phyloP scores from a whole-genome alignment of 768 basidiomycete genomes.

The Asterophora parasitica region DNA sequence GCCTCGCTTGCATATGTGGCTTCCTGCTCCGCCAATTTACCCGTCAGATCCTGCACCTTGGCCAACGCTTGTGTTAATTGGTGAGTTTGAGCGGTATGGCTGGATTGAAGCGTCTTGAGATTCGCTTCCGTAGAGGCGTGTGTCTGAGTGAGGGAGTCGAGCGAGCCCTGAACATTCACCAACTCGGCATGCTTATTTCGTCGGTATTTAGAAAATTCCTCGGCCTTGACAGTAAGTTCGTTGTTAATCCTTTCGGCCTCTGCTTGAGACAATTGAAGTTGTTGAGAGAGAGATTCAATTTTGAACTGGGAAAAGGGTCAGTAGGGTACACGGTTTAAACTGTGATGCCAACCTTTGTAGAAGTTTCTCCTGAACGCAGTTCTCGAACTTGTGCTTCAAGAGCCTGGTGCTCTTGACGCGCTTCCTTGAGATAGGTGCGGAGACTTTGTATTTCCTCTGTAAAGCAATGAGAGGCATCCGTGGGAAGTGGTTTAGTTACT shows the following conservation, averaged over 20 bases:
- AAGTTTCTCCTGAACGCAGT: slow-evolving; percentile 67
- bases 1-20: slow-evolving; percentile 77
- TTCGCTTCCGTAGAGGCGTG: slow-evolving; percentile 62
- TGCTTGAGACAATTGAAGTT: slow-evolving; percentile 69
- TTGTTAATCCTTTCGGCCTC: slow-evolving; percentile 69
- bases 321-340: neutral
- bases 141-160: slow-evolving; percentile 68
- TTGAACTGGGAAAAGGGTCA: slow-evolving; percentile 58
- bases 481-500: slow-evolving; percentile 15
- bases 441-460: slow-evolving; percentile 70
- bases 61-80: slow-evolving; percentile 75
- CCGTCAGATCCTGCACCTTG: slow-evolving; percentile 69
- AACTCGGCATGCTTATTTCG: slow-evolving; percentile 78
- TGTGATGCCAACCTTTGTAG: slow-evolving; percentile 54
- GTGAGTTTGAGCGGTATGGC: slow-evolving; percentile 65
- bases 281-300: slow-evolving; percentile 77
- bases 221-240: slow-evolving; percentile 69
- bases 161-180: slow-evolving; percentile 66
- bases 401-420: slow-evolving; percentile 65
- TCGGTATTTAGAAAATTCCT: slow-evolving; percentile 81
- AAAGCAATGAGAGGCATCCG: slow-evolving; percentile 10
- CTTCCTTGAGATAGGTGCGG: slow-evolving; percentile 65
- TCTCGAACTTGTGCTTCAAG: slow-evolving; percentile 69
- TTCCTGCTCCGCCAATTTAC: slow-evolving; percentile 81
- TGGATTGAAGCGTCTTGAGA: slow-evolving; percentile 67